phyloP scores from a whole-genome alignment of 1,284 basidiomycete species.

The Sphagnurus paluster region DNA sequence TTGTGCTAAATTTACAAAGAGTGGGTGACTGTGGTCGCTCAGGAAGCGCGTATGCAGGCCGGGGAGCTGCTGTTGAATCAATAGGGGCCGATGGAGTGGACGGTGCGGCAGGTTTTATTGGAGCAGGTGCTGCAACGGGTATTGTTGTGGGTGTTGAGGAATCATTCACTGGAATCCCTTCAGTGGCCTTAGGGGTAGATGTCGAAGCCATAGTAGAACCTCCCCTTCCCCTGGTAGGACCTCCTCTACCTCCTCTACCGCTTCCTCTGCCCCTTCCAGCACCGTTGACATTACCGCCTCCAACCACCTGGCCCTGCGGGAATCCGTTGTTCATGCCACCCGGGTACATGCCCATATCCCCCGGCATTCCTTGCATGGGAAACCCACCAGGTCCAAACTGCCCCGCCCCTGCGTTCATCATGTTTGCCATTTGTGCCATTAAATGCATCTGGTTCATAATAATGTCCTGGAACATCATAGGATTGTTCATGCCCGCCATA shows the following conservation, averaged over 20 bases:
- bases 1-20: constrained; percentile 87
- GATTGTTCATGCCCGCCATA: constrained; percentile 59
- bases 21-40: constrained; percentile 81
- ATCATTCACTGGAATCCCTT: constrained; percentile 26
- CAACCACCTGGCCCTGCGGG: constrained; percentile 29
- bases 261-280: constrained; percentile 38
- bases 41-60: constrained; percentile 56
- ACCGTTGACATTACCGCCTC: constrained; percentile 22
- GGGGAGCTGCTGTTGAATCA: constrained; percentile 28
- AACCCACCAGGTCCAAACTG: constrained; percentile 57
- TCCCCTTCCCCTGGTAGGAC: constrained; percentile 34
- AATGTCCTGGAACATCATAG: constrained; percentile 77
- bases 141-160: constrained; percentile 23
- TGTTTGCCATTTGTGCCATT: constrained; percentile 83
- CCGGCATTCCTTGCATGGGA: constrained; percentile 57
- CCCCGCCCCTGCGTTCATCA: constrained; percentile 56
- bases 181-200: constrained; percentile 14
- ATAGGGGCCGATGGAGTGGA: constrained; percentile 24
- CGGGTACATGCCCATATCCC: constrained; percentile 53
- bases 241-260: constrained; percentile 36
- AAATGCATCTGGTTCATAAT: constrained; percentile 86
- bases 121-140: constrained; percentile 35
- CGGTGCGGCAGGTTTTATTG: constrained; percentile 27
- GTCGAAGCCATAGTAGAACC: constrained; percentile 22
- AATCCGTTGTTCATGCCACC: constrained; percentile 45